Conservation (phyloP, 2,329 filamentous ascomycete species). For the Trichoderma sp. region DNA sequence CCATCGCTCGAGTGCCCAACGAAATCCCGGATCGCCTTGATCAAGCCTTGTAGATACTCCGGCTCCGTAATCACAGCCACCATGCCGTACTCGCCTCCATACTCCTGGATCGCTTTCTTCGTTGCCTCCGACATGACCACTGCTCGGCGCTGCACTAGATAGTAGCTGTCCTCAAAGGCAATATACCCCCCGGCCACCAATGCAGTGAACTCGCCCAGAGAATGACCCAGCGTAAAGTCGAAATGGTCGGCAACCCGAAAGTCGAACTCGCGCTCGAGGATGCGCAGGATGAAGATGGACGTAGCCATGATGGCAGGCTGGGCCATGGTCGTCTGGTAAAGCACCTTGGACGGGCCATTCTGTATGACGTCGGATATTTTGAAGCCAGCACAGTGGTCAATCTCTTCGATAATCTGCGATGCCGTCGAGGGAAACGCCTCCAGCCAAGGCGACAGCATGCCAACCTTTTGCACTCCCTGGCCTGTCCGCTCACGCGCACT, state of each 20-base stretch:
- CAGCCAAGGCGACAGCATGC: constrained; percentile 83
- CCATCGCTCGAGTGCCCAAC: constrained; percentile 66
- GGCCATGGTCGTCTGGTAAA: constrained; percentile 81
- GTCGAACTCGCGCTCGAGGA: constrained; percentile 80
- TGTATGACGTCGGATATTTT: constrained; percentile 76
- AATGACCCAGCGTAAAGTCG: constrained; percentile 85
- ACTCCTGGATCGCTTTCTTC: constrained; percentile 57
- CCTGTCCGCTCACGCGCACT: constrained; percentile 47
- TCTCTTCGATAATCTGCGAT: constrained; percentile 75
- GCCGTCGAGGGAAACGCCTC: constrained; percentile 79
- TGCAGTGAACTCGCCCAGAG: constrained; percentile 88
- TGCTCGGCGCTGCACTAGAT: constrained; percentile 72
- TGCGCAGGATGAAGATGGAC: constrained; percentile 81
- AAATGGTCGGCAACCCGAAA: constrained; percentile 69
- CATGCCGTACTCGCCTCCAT: constrained; percentile 88
- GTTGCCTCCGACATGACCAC: constrained; percentile 81
- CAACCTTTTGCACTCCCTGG: constrained; percentile 84
- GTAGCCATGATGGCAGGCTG: constrained; percentile 97
- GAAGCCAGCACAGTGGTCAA: constrained; percentile 72
- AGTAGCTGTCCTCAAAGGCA: constrained; percentile 71
- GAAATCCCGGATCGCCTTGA: constrained; percentile 75
- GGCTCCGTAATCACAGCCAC: constrained; percentile 87
- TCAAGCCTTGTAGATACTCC: constrained; percentile 64
- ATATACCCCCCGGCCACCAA: constrained; percentile 82
- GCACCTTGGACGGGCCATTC: constrained; percentile 69